Conservation (phyloP, 208 protist genomes). For the Crithidia acanthocephali region DNA sequence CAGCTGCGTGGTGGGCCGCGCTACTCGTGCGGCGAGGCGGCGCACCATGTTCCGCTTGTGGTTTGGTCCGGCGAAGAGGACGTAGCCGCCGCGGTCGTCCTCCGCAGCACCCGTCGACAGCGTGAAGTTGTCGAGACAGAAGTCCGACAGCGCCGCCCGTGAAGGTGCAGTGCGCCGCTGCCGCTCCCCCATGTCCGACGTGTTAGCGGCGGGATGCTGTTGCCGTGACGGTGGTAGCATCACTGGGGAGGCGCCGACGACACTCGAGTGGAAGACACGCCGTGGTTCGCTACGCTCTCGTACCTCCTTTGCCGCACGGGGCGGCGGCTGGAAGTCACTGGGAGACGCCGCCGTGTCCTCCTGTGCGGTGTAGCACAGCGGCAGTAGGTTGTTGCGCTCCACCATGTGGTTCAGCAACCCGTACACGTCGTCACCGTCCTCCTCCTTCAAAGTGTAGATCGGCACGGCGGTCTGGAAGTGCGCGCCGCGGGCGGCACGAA, state of each 20-base stretch:
- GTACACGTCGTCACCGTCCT: constrained; percentile 90
- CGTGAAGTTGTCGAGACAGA: constrained; percentile 67
- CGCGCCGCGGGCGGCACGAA: constrained; percentile 82
- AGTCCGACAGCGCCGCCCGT: constrained; percentile 39
- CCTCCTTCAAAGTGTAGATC: constrained; percentile 83
- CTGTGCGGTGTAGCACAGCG: constrained; percentile 67
- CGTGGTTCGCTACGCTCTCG: not conserved
- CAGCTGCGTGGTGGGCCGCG: constrained; percentile 58
- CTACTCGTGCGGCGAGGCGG: constrained; percentile 49
- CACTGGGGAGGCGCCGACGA: constrained; percentile 46
- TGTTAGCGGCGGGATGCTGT: no score
- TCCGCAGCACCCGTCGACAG: constrained; percentile 8
- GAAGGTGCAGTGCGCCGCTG: not conserved
- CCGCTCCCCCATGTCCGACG: no score
- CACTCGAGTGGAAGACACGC: constrained; percentile 36
- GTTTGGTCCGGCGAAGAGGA: constrained; percentile 86
- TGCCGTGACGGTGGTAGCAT: constrained; percentile 20
- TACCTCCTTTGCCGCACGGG: no score
- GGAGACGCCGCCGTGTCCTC: constrained; percentile 31
- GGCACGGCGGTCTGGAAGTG: constrained; percentile 87
- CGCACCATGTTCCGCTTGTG: constrained; percentile 79
- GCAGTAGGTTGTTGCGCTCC: constrained; percentile 76
- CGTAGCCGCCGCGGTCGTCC: constrained; percentile 50
- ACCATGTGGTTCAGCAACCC: constrained; percentile 87
- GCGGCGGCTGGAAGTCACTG: not conserved